These are phyloP conservation scores for Petunia secreta DNA, from an alignment of 257 asterid species.

Conservation along the genomic window DNA sequence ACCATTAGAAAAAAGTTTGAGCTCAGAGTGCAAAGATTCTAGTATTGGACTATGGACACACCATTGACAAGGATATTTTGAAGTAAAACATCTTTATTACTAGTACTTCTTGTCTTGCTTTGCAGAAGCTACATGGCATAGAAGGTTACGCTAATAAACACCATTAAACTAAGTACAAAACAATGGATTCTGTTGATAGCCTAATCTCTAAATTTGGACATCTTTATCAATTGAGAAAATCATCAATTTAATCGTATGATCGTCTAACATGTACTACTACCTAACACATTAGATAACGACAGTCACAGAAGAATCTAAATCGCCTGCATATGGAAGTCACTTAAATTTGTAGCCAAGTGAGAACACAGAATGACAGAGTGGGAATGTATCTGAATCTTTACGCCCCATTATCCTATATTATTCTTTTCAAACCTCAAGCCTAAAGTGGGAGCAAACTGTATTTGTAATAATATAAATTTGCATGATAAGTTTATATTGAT, in stretches of 20 bases:
- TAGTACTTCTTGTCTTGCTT: neutral
- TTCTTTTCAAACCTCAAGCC: slow-evolving; percentile 22
- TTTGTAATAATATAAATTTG: neutral
- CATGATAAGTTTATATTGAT: neutral
- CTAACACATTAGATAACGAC: neutral
- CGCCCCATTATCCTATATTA: slow-evolving; percentile 12
- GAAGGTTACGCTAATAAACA: too few relatives aligned
- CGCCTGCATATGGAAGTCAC: neutral
- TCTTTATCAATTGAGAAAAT: too few relatives aligned
- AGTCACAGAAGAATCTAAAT: neutral
- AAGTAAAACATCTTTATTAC: too few relatives aligned
- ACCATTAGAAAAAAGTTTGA: too few relatives aligned
- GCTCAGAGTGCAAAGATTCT: neutral
- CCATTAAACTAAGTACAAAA: too few relatives aligned
- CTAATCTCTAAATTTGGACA: too few relatives aligned
- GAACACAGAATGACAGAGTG: slow-evolving; percentile 28
- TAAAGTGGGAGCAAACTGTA: slow-evolving; percentile 40
- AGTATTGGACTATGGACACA: neutral
- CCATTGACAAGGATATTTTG: neutral
- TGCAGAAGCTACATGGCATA: too few relatives aligned
- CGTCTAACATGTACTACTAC: too few relatives aligned
- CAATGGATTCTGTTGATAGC: too few relatives aligned
- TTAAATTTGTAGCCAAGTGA: slow-evolving; percentile 14
- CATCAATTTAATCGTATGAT: too few relatives aligned
- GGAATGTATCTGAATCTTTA: neutral